These are phyloP conservation scores for Colletotrichum lentis DNA, from an alignment of 2,329 filamentous ascomycete species.

Conservation along the genomic window DNA sequence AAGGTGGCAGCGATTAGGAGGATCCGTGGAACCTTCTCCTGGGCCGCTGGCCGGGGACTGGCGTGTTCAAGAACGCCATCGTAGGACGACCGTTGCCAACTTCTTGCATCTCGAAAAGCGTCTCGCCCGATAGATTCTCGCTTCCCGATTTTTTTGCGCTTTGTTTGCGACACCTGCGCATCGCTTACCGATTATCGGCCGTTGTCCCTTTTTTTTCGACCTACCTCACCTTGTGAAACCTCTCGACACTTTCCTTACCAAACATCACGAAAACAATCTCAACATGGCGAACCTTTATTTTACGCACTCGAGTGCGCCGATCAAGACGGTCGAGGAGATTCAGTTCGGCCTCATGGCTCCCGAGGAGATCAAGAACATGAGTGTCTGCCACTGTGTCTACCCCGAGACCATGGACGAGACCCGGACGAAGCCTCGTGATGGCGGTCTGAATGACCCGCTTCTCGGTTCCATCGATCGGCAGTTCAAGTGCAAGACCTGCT, in stretches of 20 bases:
- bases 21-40: constrained; percentile 57
- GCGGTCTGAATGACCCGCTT: constrained; percentile 93
- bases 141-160: constrained; percentile 39
- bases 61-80: constrained; percentile 56
- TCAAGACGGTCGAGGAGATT: constrained; percentile 98
- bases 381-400: constrained; percentile 93
- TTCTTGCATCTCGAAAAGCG: constrained; percentile 46
- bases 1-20: constrained; percentile 57
- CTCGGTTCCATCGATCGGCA: constrained; percentile 96
- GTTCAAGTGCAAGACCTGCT: constrained; percentile 95
- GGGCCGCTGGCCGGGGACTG: constrained; percentile 56
- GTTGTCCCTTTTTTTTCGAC: constrained; percentile 8
- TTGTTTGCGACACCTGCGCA: constrained; percentile 41
- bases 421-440: constrained; percentile 86
- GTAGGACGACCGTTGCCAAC: constrained; percentile 45
- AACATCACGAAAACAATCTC: constrained; percentile 45
- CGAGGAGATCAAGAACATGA: constrained; percentile 99
- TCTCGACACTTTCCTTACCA: constrained; percentile 33
- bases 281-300: constrained; percentile 94
- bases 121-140: constrained; percentile 41
- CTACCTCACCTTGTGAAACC: background rate
- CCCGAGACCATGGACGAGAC: constrained; percentile 99
- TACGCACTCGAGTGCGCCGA: constrained; percentile 88
- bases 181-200: constrained; percentile 37
- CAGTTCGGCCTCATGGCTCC: constrained; percentile 98